A percentile compares a stretch with the other conserved stretches of the same genome.
These are phyloP conservation scores for Zymoseptoria passerinii DNA, from an alignment of 2,329 filamentous ascomycete genomes.

Conservation along the genomic window DNA sequence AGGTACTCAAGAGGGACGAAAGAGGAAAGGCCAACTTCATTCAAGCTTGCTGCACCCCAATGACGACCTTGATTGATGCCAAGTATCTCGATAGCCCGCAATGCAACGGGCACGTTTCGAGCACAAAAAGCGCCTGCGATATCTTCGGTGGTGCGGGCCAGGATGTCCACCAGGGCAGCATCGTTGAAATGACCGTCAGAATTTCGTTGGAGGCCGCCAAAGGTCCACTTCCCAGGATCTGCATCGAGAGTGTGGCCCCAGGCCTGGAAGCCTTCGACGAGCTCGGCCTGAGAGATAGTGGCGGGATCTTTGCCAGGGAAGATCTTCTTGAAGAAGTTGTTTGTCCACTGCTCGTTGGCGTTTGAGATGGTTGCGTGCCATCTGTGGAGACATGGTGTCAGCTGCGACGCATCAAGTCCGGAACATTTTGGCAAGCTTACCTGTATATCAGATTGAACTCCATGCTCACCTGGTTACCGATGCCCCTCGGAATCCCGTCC, in stretches of 20 bases:
- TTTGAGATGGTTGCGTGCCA: constrained; percentile 37
- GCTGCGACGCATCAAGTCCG: neutral
- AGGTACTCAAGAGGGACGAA: neutral
- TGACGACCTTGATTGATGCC: constrained; percentile 68
- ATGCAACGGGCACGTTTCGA: constrained; percentile 62
- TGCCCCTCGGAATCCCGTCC: constrained; percentile 17
- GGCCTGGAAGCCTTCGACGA: neutral
- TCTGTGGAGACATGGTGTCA: constrained; percentile 15
- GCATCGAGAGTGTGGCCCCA: constrained; percentile 15
- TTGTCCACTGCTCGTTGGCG: constrained; percentile 36
- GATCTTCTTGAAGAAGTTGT: constrained; percentile 21
- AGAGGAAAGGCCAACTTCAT: constrained; percentile 53
- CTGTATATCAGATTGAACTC: constrained; percentile 44
- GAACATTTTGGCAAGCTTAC: neutral
- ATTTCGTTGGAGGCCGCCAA: constrained; percentile 8
- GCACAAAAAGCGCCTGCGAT: constrained; percentile 46
- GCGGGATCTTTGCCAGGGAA: neutral
- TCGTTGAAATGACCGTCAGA: constrained; percentile 46
- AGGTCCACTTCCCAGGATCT: constrained; percentile 40
- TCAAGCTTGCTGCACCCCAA: constrained; percentile 71
- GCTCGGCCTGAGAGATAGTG: neutral
- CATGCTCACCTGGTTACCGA: constrained; percentile 41
- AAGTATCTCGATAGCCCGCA: constrained; percentile 70
- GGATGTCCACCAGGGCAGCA: constrained; percentile 45
- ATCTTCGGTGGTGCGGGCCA: constrained; percentile 51